phyloP scores from a whole-genome alignment of 108 stramenopile species.

The Fistulifera pelliculosa region DNA sequence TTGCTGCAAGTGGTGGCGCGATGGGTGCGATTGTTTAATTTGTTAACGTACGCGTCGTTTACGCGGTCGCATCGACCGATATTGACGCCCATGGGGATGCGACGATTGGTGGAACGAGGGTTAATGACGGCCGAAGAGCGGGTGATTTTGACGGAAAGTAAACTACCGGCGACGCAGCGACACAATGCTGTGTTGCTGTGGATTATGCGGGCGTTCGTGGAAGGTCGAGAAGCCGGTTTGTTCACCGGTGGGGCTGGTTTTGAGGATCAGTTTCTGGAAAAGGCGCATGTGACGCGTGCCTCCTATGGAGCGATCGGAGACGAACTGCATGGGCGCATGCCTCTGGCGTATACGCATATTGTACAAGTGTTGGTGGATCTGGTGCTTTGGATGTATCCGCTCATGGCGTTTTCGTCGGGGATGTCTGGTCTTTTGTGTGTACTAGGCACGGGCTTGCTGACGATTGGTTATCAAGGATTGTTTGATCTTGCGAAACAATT shows the following conservation, averaged over 20 bases:
- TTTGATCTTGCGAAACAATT: slow-evolving; percentile 90
- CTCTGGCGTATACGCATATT: slow-evolving; percentile 88
- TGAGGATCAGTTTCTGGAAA: slow-evolving; percentile 79
- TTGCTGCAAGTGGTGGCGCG: slow-evolving; percentile 62
- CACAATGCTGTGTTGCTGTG: slow-evolving; percentile 83
- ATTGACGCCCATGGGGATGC: slow-evolving; percentile 79
- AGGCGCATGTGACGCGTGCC: slow-evolving; percentile 74
- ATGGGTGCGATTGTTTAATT: slow-evolving; percentile 79
- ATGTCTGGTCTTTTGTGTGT: slow-evolving; percentile 71
- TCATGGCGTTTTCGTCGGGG: slow-evolving; percentile 70
- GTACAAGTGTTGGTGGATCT: slow-evolving; percentile 84
- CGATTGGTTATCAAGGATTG: slow-evolving; percentile 80
- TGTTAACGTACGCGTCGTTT: slow-evolving; percentile 83
- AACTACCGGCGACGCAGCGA: slow-evolving; percentile 76
- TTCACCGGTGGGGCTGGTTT: slow-evolving; percentile 74
- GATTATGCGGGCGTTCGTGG: slow-evolving; percentile 72
- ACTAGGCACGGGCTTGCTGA: slow-evolving; percentile 68
- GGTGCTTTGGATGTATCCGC: slow-evolving; percentile 81
- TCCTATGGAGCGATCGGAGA: slow-evolving; percentile 81
- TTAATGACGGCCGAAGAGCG: slow-evolving; percentile 68
- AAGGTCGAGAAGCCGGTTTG: slow-evolving; percentile 68
- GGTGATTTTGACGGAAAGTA: slow-evolving; percentile 58
- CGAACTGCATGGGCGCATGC: slow-evolving; percentile 81
- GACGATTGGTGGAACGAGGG: slow-evolving; percentile 75
- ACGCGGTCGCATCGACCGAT: slow-evolving; percentile 84